Percentiles rank a stretch among this genome's conserved stretches.
Conservation (phyloP, 106 monocot genomes). For the Ottelia alismoides region DNA sequence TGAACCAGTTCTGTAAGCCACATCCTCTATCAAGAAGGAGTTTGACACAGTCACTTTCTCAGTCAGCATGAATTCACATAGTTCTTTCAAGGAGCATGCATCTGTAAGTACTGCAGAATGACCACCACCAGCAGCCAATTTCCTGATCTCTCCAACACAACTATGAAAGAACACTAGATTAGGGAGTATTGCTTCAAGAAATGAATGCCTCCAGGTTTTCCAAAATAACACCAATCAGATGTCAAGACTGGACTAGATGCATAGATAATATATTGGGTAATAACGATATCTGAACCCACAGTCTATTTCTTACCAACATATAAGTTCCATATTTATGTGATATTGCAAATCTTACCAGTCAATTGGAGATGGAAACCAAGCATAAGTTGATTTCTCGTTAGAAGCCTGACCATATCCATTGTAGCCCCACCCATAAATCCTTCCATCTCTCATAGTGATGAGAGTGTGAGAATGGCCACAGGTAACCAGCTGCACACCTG, state of each 20-base stretch:
- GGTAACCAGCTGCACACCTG: slow-evolving; percentile 56
- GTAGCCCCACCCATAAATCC: slow-evolving; percentile 96
- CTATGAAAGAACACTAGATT: no score
- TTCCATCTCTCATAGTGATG: slow-evolving; percentile 63
- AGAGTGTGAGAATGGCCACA: slow-evolving; percentile 98
- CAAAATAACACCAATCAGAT: no score
- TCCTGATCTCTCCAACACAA: slow-evolving; percentile 89
- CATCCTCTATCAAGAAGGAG: slow-evolving; percentile 53
- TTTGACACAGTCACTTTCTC: slow-evolving; percentile 59
- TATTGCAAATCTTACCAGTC: slow-evolving; percentile 69
- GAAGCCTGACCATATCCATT: slow-evolving; percentile 98
- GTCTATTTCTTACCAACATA: no score
- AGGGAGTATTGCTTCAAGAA: no score
- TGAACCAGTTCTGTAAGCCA: slow-evolving; percentile 70
- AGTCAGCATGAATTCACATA: slow-evolving; percentile 88
- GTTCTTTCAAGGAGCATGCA: slow-evolving; percentile 78
- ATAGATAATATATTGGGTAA: no score
- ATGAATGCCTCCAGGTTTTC: no score
- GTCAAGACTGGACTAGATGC: no score
- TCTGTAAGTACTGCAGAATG: slow-evolving; percentile 95
- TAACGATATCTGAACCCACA: no score
- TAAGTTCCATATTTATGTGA: no score
- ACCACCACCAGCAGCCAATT: slow-evolving; percentile 87
- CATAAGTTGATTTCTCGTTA: slow-evolving; percentile 79
- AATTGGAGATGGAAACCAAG: slow-evolving; percentile 71